Evolutionary conservation across 805 yeast genomes (phyloP), one percentile per base, ranked within the genome.

Genomic region (Komagataella pseudopastoris): DNA sequence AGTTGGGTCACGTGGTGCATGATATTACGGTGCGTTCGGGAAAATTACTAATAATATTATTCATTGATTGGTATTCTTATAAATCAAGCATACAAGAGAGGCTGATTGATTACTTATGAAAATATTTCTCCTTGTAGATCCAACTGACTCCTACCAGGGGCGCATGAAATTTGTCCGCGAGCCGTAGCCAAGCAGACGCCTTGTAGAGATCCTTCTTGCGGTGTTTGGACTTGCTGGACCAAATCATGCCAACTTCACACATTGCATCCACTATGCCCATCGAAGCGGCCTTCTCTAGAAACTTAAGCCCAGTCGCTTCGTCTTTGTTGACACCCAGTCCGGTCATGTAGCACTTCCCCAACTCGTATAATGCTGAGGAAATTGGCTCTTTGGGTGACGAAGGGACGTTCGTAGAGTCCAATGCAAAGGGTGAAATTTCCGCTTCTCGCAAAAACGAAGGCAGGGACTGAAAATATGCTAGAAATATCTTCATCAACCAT

Each of bases 91-190:
- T 17, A 17, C 17, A 17, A 17, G 17, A 20, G 24, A 6, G 23
- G 45, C 6, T 6, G 24, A 6, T 18, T 30, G 30, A 23, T 23
- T 24, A 24, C 36, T 24, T 30, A 8, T 12, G 39, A 5, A 30
- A 30, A 59, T 85, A 84, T 67, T 83, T 84, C 48, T 78, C 79
- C 63, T 82, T 84, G 66, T 83, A 79, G 43, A 84, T 82, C 91
- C 91, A 85, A 54, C 81, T 77, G 52, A 83, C 80, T 0, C 89
- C 90, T 23, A 81, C 75, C 51, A 81, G 65, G 56, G 72, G 75
- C 20, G 75, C 75, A 3, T 89, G 89, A 56, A 74, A 72, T 24
- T 72, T 66, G 51, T 81, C 88, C 14, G 87, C 84, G 36, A 78
- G 65, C 46, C 90, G 70, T 52, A 78, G 75, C 82, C 89, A 83